Evolutionary conservation across 257 asterid species (phyloP).

Genomic region (Paraleonurus japonicus): DNA sequence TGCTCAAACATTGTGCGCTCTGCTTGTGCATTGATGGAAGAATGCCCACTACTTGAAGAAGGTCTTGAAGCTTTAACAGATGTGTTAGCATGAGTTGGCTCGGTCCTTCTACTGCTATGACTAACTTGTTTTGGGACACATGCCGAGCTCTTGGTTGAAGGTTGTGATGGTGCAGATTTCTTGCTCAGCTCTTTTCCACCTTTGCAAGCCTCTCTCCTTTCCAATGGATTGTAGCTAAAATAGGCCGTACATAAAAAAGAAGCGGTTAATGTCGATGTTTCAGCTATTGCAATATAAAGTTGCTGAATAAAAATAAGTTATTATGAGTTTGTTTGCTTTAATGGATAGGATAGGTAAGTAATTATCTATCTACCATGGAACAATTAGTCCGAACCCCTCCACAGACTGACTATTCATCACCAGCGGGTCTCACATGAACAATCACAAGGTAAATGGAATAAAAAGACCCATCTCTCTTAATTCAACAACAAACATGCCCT

Average conservation of each 20-base stretch:
- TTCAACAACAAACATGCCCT: no score
- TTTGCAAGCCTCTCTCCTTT: slow-evolving; percentile 83
- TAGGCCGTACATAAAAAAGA: not conserved
- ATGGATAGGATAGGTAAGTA: no score
- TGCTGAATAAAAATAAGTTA: not conserved
- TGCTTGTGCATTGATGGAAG: slow-evolving; percentile 46
- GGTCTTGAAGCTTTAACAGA: slow-evolving; percentile 64
- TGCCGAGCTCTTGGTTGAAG: slow-evolving; percentile 53
- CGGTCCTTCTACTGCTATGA: slow-evolving; percentile 53
- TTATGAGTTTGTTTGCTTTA: no score
- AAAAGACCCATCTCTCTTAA: no score
- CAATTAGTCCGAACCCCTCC: no score
- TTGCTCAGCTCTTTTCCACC: slow-evolving; percentile 83
- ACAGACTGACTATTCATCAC: no score
- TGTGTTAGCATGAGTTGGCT: slow-evolving; percentile 43
- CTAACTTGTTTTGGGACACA: slow-evolving; percentile 51
- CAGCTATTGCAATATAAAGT: not conserved
- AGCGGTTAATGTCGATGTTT: no score
- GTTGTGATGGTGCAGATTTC: slow-evolving; percentile 53
- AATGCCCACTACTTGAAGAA: slow-evolving; percentile 68
- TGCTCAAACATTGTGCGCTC: slow-evolving; percentile 62
- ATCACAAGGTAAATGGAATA: no score
- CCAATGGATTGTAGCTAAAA: slow-evolving; percentile 77
- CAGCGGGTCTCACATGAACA: no score
- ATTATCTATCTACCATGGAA: no score